phyloP scores from a whole-genome alignment of 768 basidiomycete genomes.

The Lactarius psammicola region DNA sequence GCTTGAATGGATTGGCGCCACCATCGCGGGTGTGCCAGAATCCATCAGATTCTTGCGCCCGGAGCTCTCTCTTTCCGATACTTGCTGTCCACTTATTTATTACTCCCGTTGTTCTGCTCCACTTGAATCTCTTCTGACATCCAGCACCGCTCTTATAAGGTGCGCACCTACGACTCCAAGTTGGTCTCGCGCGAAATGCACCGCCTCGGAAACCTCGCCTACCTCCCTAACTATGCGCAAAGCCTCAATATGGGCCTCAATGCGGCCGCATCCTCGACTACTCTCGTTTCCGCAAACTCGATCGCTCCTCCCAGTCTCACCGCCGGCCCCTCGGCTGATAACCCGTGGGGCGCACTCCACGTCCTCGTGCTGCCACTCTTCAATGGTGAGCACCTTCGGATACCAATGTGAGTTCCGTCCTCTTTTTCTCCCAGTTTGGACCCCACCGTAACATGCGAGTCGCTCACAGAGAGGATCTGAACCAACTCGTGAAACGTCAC shows the following conservation, averaged over 20 bases:
- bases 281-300: slow-evolving; percentile 36
- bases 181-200: slow-evolving; percentile 85
- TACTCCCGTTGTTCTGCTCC: no score
- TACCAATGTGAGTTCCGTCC: slow-evolving; percentile 64
- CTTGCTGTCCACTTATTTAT: background rate
- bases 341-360: slow-evolving; percentile 81
- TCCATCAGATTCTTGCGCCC: background rate
- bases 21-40: background rate
- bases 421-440: background rate
- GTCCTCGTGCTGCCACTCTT: slow-evolving; percentile 88
- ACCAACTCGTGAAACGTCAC: slow-evolving; percentile 74
- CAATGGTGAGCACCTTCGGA: slow-evolving; percentile 82
- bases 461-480: slow-evolving; percentile 74
- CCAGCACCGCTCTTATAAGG: slow-evolving; percentile 36
- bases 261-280: slow-evolving; percentile 48
- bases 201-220: slow-evolving; percentile 63
- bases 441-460: background rate
- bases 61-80: background rate
- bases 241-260: no score
- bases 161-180: slow-evolving; percentile 77
- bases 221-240: slow-evolving; percentile 52
- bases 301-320: slow-evolving; percentile 26
- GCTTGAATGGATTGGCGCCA: background rate
- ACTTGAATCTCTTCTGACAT: background rate
- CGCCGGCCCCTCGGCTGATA: slow-evolving; percentile 48